Percentiles rank a stretch among this genome's conserved stretches.
phyloP scores from a whole-genome alignment of 768 basidiomycete genomes.

The Cytidiella melzeri region DNA sequence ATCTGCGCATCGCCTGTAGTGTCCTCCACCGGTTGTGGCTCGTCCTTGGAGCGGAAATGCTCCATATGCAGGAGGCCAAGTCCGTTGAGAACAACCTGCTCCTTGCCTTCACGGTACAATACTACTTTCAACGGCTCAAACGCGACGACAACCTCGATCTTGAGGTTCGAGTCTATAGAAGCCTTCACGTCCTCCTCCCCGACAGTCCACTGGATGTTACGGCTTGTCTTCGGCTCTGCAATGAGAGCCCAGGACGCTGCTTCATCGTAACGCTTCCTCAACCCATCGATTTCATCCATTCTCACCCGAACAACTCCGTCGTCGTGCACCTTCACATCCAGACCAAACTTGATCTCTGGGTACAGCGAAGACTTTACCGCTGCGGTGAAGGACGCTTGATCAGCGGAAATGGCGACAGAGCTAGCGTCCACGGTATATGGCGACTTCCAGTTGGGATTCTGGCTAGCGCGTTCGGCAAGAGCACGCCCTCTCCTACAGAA shows the following conservation, averaged over 20 bases:
- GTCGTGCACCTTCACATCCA: conserved; percentile 78
- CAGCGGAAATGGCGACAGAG: conserved; percentile 45
- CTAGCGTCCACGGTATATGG: conserved; percentile 74
- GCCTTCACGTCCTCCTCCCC: conserved; percentile 62
- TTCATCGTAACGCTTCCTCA: conserved; percentile 86
- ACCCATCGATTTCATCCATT: conserved; percentile 83
- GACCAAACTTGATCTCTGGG: conserved; percentile 73
- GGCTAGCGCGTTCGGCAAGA: conserved; percentile 66
- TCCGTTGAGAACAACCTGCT: conserved; percentile 86
- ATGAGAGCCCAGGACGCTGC: conserved; percentile 86
- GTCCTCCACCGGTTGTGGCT: conserved; percentile 32
- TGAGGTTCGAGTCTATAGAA: conserved; percentile 43
- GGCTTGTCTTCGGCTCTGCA: conserved; percentile 59
- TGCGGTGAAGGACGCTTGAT: conserved; percentile 63
- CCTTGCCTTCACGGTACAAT: conserved; percentile 66
- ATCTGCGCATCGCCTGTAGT: conserved; percentile 34
- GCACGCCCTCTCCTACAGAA: conserved; percentile 93
- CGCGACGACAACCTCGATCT: conserved; percentile 57
- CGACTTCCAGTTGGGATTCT: conserved; percentile 64
- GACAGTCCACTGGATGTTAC: conserved; percentile 54
- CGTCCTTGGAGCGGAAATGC: conserved; percentile 76
- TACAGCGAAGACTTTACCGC: conserved; percentile 76
- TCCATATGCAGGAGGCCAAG: conserved; percentile 94
- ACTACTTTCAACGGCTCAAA: conserved; percentile 74
- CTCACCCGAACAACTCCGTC: conserved; percentile 87